Conservation (phyloP, 2,329 filamentous ascomycete genomes). For the Hypoxylon sp. region DNA sequence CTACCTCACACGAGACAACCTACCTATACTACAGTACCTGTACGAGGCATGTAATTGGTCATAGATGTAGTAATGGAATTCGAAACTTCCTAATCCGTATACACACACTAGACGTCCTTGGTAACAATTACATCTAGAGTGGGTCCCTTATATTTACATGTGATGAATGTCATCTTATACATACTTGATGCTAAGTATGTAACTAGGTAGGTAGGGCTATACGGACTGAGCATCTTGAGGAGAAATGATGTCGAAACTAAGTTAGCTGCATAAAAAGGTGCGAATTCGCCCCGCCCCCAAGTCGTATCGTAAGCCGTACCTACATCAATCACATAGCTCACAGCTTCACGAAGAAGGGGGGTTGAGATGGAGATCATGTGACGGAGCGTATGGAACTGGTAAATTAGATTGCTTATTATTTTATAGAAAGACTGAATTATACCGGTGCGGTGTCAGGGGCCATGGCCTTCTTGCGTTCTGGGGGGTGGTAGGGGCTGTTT, state of each 20-base stretch:
- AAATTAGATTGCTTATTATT: neutral
- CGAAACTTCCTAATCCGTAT: too few relatives aligned
- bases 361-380: constrained; percentile 8
- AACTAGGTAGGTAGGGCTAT: neutral
- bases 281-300: neutral
- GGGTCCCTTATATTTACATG: neutral
- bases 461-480: neutral
- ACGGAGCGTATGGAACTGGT: constrained; percentile 3
- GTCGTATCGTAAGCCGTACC: neutral
- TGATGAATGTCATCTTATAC: neutral
- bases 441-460: too few relatives aligned
- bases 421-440: too few relatives aligned
- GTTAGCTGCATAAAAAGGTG: constrained; percentile 25
- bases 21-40: neutral
- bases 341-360: neutral
- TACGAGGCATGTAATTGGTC: neutral
- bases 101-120: too few relatives aligned
- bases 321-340: neutral
- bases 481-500: neutral
- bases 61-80: constrained; percentile 6
- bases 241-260: constrained; percentile 28
- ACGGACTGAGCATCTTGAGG: neutral
- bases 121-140: neutral
- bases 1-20: neutral
- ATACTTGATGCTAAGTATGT: neutral